Base-by-base conservation (phyloP, 2,329 filamentous ascomycete genomes). In the Fusarium sp. region DNA sequence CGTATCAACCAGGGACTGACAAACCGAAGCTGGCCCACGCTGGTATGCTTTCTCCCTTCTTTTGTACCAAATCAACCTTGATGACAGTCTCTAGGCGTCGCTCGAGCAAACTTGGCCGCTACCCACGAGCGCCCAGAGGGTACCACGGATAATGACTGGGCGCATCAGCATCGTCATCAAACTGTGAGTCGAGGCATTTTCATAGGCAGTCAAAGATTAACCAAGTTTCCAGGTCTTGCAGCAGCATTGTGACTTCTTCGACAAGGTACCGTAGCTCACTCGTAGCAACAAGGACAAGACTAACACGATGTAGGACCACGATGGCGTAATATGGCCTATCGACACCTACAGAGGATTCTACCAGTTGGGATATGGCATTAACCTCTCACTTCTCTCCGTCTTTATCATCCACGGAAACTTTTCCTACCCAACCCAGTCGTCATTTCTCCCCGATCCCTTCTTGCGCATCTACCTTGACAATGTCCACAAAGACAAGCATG, bases 391-490 rank as follows among this genome's bases (percentile, higher is more conserved):
- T 42, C 24, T 42, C 28, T 22, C 40, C 24, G 40, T 42, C 40
- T 42, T 42, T 4, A 42, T 42, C 40, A 42, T 42, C 24, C 40
- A 42, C 24, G 40, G 19, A 22, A 42, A 42, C 40, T 42, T 42
- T n/a, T 42, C 40, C 4, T 42, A 42, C 24, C 40, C 40, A 24
- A 42, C 40, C 9, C 24, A 25, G 7, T 42, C 40, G 24, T 42
- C 40, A 10, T 42, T 25, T 25, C 22, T 42, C 3, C 40, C 40
- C 5, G 40, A 42, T 29, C 40, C 40, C 12, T 42, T 42, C 24
- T 29, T 42, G 7, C 40, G 40, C 11, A 42, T 42, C 25, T 42
- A 42, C 26, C 5, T 15, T 9, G 40, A 28, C 24, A 26, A 29
- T 6, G 29, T 42, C 26, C 40, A 42, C 40, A 42, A 42, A 24